A percentile compares a stretch with the other conserved stretches of the same genome.
These are phyloP conservation scores for Trichoderma virens DNA, from an alignment of 495 filamentous ascomycete genomes.

Conservation along the genomic window DNA sequence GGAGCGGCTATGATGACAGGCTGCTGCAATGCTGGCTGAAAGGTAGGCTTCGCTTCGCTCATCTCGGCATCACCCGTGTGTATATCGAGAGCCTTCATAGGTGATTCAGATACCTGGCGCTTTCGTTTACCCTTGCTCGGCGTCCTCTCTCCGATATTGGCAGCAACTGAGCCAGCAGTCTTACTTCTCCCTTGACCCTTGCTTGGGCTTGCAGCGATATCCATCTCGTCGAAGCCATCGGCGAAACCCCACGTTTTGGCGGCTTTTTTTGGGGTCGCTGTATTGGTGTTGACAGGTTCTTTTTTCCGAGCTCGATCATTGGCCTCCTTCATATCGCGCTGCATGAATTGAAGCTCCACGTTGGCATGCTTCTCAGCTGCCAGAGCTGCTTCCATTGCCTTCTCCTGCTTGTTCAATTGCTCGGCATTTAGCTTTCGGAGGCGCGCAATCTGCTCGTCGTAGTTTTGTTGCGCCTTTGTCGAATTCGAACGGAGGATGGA, in stretches of 20 bases:
- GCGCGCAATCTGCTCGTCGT: constrained; percentile 38
- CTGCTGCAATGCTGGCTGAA: constrained; percentile 11
- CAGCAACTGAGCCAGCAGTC: constrained; percentile 26
- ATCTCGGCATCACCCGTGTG: constrained; percentile 27
- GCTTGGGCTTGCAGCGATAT: constrained; percentile 37
- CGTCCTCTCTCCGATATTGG: constrained; percentile 33
- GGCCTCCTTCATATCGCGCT: constrained; percentile 43
- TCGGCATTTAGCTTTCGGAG: constrained; percentile 40
- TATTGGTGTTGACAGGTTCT: constrained; percentile 19
- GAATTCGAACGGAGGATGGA: constrained; percentile 46
- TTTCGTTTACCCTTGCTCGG: constrained; percentile 45
- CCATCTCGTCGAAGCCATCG: constrained; percentile 49
- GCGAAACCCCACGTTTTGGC: constrained; percentile 34
- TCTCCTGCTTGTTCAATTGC: constrained; percentile 37
- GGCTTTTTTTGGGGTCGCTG: constrained; percentile 39
- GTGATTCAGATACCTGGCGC: constrained; percentile 41
- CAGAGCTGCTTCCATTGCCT: constrained; percentile 34
- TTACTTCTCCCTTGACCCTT: constrained; percentile 29
- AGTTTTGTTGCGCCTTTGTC: constrained; percentile 27
- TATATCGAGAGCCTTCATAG: constrained; percentile 41
- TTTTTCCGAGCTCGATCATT: constrained; percentile 31
- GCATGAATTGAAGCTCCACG: constrained; percentile 46
- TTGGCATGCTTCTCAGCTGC: constrained; percentile 36
- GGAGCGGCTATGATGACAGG: constrained; percentile 12
- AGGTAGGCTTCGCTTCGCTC: constrained; percentile 17